Percentiles rank a stretch among this genome's conserved stretches.
Evolutionary conservation across 176 grass and related monocot species (phyloP).

Genomic region (barley (Hordeum vulgare)): MorexV3_pseudomolecules_assembly NC_058522.1:433390357-433390856

Average conservation of each 20-base stretch:
- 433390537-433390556: conserved; percentile 94
- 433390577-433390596: conserved; percentile 88
- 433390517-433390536: conserved; percentile 90
- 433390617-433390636: conserved; percentile 83
- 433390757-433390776: conserved; percentile 53
- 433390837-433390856: neutral
- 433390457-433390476: no score
- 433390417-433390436: no score
- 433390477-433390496: conserved; percentile 38
- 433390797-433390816: conserved; percentile 1
- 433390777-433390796: conserved; percentile 15
- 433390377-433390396: neutral
- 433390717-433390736: conserved; percentile 67
- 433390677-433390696: conserved; percentile 93
- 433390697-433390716: conserved; percentile 61
- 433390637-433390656: conserved; percentile 95
- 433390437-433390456: neutral
- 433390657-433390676: conserved; percentile 42
- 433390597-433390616: conserved; percentile 99
- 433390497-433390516: conserved; percentile 99
- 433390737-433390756: conserved; percentile 85
- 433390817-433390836: neutral
- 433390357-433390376: conserved; percentile 29
- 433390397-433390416: no score
- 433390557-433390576: conserved; percentile 95